These are phyloP conservation scores for Rheum nobile DNA, from an alignment of 148 eudicot species.

Conservation along the genomic window DNA sequence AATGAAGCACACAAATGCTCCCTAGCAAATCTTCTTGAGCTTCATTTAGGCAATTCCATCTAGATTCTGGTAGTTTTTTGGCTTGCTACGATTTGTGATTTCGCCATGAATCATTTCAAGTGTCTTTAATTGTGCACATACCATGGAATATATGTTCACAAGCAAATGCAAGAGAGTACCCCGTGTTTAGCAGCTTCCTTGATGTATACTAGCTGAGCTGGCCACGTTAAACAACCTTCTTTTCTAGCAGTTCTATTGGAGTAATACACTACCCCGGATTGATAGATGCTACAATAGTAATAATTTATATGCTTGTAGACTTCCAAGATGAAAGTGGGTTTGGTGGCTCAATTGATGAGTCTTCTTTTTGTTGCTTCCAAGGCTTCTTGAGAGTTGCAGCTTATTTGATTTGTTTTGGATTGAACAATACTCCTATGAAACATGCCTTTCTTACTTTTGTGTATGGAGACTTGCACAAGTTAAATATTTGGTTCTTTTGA, in stretches of 20 bases:
- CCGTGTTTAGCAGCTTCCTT: no score
- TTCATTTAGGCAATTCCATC: neutral
- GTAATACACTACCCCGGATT: neutral
- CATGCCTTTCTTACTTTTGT: neutral
- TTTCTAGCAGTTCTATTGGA: neutral
- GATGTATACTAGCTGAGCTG: no score
- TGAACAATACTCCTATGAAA: neutral
- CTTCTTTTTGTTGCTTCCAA: neutral
- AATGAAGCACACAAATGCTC: neutral
- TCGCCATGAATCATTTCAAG: neutral
- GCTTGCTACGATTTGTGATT: neutral
- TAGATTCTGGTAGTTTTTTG: neutral
- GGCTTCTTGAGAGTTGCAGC: conserved; percentile 1
- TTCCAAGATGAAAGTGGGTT: conserved; percentile 5
- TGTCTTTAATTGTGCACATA: neutral
- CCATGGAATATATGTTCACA: no score
- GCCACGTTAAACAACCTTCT: neutral
- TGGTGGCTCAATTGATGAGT: neutral
- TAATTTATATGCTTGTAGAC: neutral
- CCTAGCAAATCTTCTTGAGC: neutral
- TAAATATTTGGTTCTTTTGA: neutral
- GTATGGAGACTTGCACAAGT: neutral
- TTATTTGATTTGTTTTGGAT: neutral
- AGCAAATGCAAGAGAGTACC: no score
- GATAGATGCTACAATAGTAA: neutral